A percentile compares a stretch with the other conserved stretches of the same genome.
Conservation (phyloP, 257 asterid genomes). For the Fraxinus americana region DNA sequence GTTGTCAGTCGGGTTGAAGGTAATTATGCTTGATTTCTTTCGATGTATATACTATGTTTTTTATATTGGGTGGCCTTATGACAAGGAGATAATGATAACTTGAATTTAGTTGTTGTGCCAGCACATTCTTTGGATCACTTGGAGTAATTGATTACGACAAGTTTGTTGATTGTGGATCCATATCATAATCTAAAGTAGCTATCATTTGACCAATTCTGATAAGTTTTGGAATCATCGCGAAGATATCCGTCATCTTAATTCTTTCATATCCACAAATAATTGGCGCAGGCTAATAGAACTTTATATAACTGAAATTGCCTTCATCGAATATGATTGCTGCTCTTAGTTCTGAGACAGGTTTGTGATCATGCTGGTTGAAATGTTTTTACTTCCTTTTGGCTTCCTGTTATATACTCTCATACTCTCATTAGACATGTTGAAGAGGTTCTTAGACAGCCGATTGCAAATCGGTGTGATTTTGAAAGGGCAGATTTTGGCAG, state of each 20-base stretch:
- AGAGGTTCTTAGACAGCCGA: neutral
- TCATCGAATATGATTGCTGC: neutral
- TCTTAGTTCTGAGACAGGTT: neutral
- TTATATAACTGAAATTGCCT: neutral
- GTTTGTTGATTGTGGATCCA: neutral
- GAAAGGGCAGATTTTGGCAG: neutral
- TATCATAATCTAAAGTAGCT: neutral
- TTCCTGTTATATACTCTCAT: neutral
- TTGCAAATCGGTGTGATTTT: neutral
- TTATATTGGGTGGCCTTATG: constrained; percentile 4
- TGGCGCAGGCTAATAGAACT: neutral
- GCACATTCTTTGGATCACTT: neutral
- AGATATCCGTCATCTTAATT: neutral
- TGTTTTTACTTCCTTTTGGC: neutral
- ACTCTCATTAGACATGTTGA: neutral
- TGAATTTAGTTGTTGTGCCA: neutral
- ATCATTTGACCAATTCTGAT: neutral
- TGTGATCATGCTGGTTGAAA: neutral
- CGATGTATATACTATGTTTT: neutral
- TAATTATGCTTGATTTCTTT: constrained; percentile 27
- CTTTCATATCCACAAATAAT: neutral
- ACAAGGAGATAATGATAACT: neutral
- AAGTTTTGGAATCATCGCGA: neutral
- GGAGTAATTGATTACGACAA: neutral
- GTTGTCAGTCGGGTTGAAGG: constrained; percentile 44